These are phyloP conservation scores for Ophiostoma piceae DNA, from an alignment of 2,329 filamentous ascomycete species.

Conservation along the genomic window DNA sequence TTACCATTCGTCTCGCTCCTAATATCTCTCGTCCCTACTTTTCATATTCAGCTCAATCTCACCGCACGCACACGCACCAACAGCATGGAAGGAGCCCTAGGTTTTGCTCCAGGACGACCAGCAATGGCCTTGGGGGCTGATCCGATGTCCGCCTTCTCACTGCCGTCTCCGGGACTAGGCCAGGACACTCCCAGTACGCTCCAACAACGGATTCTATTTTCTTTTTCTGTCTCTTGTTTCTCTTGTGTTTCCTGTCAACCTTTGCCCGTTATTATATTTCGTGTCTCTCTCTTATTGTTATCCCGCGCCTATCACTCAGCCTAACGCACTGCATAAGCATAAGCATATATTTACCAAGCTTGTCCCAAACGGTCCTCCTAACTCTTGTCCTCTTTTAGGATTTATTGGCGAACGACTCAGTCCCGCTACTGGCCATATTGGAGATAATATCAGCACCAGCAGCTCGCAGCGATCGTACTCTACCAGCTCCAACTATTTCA, in stretches of 20 bases:
- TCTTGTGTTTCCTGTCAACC: neutral
- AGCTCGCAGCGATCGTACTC: constrained; percentile 20
- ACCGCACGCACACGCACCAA: neutral
- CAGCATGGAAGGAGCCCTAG: constrained; percentile 20
- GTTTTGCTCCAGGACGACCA: constrained; percentile 21
- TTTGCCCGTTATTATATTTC: neutral
- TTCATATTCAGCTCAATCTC: neutral
- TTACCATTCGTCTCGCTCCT: neutral
- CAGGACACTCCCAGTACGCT: constrained; percentile 27
- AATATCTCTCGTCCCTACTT: neutral
- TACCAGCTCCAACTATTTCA: constrained; percentile 20
- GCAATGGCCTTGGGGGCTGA: constrained; percentile 20
- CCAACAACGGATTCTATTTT: neutral
- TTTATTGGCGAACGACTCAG: constrained; percentile 19
- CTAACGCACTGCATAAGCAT: neutral
- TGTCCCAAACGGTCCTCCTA: constrained; percentile 1
- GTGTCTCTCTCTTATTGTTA: neutral
- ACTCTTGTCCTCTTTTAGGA: constrained; percentile 18
- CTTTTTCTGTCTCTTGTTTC: neutral
- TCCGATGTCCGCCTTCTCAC: constrained; percentile 21
- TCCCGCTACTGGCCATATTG: constrained; percentile 4
- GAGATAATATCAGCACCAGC: constrained; percentile 18
- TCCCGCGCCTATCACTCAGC: neutral
- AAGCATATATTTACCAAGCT: neutral
- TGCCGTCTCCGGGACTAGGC: constrained; percentile 21